Evolutionary conservation across 2,329 filamentous ascomycete species (phyloP).

Genomic region (Mariannaea elegans): DNA sequence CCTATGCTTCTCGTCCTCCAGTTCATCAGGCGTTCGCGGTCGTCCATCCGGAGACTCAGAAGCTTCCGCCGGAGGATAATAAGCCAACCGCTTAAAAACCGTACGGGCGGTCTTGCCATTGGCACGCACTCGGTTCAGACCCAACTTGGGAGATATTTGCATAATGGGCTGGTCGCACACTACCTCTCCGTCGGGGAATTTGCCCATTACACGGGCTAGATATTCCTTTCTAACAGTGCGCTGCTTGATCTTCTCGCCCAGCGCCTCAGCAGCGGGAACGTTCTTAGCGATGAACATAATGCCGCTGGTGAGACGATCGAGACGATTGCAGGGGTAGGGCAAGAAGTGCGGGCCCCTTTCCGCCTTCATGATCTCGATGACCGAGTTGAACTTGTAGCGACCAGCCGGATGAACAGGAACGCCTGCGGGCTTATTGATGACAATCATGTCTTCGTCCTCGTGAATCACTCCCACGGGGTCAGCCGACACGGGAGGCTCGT

Average conservation of each 20-base stretch:
- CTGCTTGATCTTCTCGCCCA: conserved; percentile 79
- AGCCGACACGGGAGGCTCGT: conserved; percentile 91
- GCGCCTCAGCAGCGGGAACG: conserved; percentile 77
- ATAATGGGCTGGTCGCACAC: conserved; percentile 95
- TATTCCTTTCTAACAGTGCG: conserved; percentile 95
- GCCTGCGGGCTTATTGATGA: conserved; percentile 96
- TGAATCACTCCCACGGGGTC: conserved; percentile 84
- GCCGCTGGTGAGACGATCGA: conserved; percentile 92
- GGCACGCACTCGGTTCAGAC: conserved; percentile 91
- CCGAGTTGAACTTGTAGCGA: conserved; percentile 93
- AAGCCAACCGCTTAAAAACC: conserved; percentile 91
- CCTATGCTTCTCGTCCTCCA: conserved; percentile 37
- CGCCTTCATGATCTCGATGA: conserved; percentile 91
- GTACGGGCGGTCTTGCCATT: conserved; percentile 91
- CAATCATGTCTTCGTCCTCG: conserved; percentile 92
- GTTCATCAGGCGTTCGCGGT: conserved; percentile 36
- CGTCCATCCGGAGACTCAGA: conserved; percentile 1
- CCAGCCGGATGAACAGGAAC: conserved; percentile 96
- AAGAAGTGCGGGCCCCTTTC: conserved; percentile 68
- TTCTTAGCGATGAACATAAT: conserved; percentile 99
- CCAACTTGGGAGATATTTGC: conserved; percentile 92
- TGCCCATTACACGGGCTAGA: conserved; percentile 86
- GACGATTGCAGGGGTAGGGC: conserved; percentile 83
- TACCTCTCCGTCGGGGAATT: conserved; percentile 90
- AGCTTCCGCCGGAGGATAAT: conserved; percentile 71